These are phyloP conservation scores for Aspergillus mulundensis DNA, from an alignment of 495 filamentous ascomycete species.

Conservation along the genomic window DNA sequence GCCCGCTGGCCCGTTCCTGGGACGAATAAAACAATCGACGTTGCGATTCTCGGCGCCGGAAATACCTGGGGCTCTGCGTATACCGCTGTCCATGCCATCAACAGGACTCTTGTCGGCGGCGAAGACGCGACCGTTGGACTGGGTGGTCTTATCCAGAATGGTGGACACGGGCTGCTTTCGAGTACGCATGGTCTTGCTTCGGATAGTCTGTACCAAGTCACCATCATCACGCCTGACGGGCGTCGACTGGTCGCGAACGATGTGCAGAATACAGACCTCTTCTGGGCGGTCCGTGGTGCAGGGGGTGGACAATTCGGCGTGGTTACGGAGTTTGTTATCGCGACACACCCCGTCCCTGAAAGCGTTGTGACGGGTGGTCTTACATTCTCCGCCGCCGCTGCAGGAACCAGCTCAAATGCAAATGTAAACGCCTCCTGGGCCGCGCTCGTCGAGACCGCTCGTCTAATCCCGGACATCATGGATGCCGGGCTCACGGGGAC, in stretches of 20 bases:
- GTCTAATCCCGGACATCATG: slow-evolving; percentile 41
- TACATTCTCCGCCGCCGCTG: slow-evolving; percentile 7
- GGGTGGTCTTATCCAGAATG: slow-evolving; percentile 54
- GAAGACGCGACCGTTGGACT: slow-evolving; percentile 27
- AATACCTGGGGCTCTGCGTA: slow-evolving; percentile 19
- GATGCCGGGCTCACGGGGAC: slow-evolving; percentile 7
- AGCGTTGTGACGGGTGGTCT: slow-evolving; percentile 24
- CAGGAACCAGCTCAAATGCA: slow-evolving; percentile 13
- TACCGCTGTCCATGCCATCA: slow-evolving; percentile 8
- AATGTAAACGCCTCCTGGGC: slow-evolving; percentile 39
- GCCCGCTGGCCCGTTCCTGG: slow-evolving; percentile 18
- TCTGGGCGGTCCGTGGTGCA: slow-evolving; percentile 41
- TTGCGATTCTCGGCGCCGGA: slow-evolving; percentile 25
- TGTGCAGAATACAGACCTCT: slow-evolving; percentile 48
- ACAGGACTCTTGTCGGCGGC: slow-evolving; percentile 22
- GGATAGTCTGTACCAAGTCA: slow-evolving; percentile 50
- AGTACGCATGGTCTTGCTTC: slow-evolving; percentile 50
- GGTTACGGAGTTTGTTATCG: slow-evolving; percentile 41
- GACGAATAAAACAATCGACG: slow-evolving; percentile 21
- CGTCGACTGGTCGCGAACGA: slow-evolving; percentile 40
- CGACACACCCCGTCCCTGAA: slow-evolving; percentile 31
- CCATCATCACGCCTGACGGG: slow-evolving; percentile 50
- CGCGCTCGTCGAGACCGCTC: slow-evolving; percentile 33
- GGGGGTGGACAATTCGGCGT: slow-evolving; percentile 29
- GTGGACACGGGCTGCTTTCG: slow-evolving; percentile 54